Evolutionary conservation across 2,329 filamentous ascomycete species (phyloP).

Genomic region (Xylogone sp.): DNA sequence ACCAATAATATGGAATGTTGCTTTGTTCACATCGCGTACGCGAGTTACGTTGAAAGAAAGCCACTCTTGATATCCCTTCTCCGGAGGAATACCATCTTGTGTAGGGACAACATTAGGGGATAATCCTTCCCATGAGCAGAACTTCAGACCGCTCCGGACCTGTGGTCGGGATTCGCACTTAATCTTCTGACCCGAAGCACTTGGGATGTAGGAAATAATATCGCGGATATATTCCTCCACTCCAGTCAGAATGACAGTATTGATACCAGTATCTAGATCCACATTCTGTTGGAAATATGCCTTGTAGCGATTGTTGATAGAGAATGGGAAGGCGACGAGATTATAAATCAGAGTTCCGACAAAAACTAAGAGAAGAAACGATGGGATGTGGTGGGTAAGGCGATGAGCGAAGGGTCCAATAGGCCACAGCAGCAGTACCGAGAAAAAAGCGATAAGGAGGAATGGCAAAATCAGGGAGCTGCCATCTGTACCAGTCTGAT

Average conservation of each 20-base stretch:
- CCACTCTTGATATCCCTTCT: conserved; percentile 50
- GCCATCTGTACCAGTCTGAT: conserved; percentile 84
- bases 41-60: conserved; percentile 60
- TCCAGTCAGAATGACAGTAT: conserved; percentile 66
- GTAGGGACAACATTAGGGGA: conserved; percentile 58
- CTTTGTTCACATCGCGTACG: conserved; percentile 40
- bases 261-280: conserved; percentile 69
- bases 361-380: conserved; percentile 71
- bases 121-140: conserved; percentile 70
- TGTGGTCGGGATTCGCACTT: conserved; percentile 42
- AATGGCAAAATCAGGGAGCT: conserved; percentile 69
- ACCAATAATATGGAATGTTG: conserved; percentile 64
- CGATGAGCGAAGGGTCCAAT: conserved; percentile 83
- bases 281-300: conserved; percentile 81
- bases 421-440: conserved; percentile 70
- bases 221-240: conserved; percentile 62
- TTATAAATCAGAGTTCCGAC: conserved; percentile 80
- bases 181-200: conserved; percentile 58
- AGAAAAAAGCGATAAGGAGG: conserved; percentile 62
- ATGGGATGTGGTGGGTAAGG: conserved; percentile 76
- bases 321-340: conserved; percentile 84
- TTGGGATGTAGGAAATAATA: conserved; percentile 68
- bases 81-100: conserved; percentile 36
- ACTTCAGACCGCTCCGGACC: conserved; percentile 48
- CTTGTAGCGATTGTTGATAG: conserved; percentile 73